Conservation (phyloP, 352 stramenopile genomes). For the Phytophthora pluvialis region DNA sequence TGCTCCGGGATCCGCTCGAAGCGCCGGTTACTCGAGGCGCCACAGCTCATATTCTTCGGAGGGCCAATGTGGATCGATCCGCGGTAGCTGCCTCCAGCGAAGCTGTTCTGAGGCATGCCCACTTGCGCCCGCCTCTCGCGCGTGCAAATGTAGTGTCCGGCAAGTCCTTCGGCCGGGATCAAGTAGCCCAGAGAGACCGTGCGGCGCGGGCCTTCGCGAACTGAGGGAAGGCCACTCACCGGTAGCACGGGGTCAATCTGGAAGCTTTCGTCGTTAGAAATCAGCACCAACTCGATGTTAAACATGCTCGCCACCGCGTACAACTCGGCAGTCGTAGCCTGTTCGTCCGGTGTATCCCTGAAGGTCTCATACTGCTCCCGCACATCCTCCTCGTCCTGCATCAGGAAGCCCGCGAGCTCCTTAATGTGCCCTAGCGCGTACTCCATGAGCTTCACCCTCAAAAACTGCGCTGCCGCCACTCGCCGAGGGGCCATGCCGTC, state of each 20-base stretch:
- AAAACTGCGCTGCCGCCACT: slow-evolving; percentile 65
- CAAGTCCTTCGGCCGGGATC: slow-evolving; percentile 64
- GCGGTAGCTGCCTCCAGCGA: slow-evolving; percentile 76
- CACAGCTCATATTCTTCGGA: slow-evolving; percentile 62
- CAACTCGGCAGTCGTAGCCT: slow-evolving; percentile 80
- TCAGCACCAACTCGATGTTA: slow-evolving; percentile 79
- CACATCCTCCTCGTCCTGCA: slow-evolving; percentile 78
- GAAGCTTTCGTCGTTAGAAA: slow-evolving; percentile 86
- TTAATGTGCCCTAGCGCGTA: slow-evolving; percentile 77
- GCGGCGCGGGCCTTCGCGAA: slow-evolving; percentile 57
- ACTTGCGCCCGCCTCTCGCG: slow-evolving; percentile 52
- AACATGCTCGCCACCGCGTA: slow-evolving; percentile 86
- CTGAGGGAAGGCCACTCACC: slow-evolving; percentile 58
- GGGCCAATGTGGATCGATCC: slow-evolving; percentile 76
- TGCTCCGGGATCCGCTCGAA: slow-evolving; percentile 74
- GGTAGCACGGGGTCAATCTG: slow-evolving; percentile 82
- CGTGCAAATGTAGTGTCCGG: slow-evolving; percentile 86
- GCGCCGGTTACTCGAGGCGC: slow-evolving; percentile 43
- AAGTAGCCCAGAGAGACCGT: slow-evolving; percentile 82
- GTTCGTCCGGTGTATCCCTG: slow-evolving; percentile 70
- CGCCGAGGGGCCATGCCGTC: slow-evolving; percentile 79
- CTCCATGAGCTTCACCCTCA: slow-evolving; percentile 75
- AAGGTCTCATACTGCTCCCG: slow-evolving; percentile 77
- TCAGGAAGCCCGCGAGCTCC: slow-evolving; percentile 61
- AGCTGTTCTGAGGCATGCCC: slow-evolving; percentile 60